Conservation (phyloP, 2,329 filamentous ascomycete species). For the Rhytidhysteron rufulum region DNA sequence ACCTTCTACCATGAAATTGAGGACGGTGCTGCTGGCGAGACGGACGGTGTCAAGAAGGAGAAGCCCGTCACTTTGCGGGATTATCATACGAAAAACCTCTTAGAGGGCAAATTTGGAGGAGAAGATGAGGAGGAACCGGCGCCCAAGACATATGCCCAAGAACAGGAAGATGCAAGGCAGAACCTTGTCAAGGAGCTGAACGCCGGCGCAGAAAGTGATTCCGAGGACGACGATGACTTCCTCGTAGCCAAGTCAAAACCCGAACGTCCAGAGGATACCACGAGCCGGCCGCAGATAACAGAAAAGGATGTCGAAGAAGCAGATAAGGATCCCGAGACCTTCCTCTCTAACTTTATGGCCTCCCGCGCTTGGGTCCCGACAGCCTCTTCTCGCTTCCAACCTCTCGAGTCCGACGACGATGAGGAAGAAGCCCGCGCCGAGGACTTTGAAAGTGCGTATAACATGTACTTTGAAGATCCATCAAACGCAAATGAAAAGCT, state of each 20-base stretch:
- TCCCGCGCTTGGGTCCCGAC: slow-evolving; percentile 82
- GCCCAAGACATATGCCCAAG: slow-evolving; percentile 75
- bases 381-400: slow-evolving; percentile 64
- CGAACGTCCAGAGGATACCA: slow-evolving; percentile 20
- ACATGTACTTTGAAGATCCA: slow-evolving; percentile 92
- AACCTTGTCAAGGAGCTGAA: slow-evolving; percentile 79
- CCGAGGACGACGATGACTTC: slow-evolving; percentile 65
- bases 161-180: slow-evolving; percentile 79
- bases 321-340: slow-evolving; percentile 85
- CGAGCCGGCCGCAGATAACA: slow-evolving; percentile 36
- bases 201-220: slow-evolving; percentile 47
- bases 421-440: slow-evolving; percentile 72
- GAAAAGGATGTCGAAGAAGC: slow-evolving; percentile 64
- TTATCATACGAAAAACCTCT: slow-evolving; percentile 87
- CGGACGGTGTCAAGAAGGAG: slow-evolving; percentile 56
- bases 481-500: slow-evolving; percentile 82
- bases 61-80: slow-evolving; percentile 84
- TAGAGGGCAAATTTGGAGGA: slow-evolving; percentile 64
- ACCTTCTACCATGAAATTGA: slow-evolving; percentile 73
- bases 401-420: slow-evolving; percentile 91
- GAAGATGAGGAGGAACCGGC: slow-evolving; percentile 55
- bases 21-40: slow-evolving; percentile 54
- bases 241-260: slow-evolving; percentile 66
- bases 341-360: slow-evolving; percentile 93
- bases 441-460: slow-evolving; percentile 88